Percentiles rank a stretch among this genome's conserved stretches.
These are phyloP conservation scores for Aspergillus steynii DNA, from an alignment of 495 filamentous ascomycete species.

Conservation along the genomic window DNA sequence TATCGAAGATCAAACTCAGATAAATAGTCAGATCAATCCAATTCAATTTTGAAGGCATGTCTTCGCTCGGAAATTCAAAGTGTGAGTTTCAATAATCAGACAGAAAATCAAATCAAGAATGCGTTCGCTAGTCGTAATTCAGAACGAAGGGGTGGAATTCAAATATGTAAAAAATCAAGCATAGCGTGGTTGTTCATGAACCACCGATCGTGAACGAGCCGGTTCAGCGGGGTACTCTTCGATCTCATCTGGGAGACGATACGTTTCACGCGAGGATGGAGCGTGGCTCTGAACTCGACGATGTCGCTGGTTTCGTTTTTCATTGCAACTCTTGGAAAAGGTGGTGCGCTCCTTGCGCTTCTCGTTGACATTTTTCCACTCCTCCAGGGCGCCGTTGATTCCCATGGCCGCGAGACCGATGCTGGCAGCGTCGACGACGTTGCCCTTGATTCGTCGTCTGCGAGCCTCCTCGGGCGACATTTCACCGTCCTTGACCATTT, in stretches of 20 bases:
- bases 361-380: slow-evolving; percentile 69
- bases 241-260: slow-evolving; percentile 22
- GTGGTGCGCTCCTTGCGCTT: slow-evolving; percentile 54
- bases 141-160: no score
- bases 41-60: not conserved
- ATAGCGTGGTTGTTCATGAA: not conserved
- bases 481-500: slow-evolving; percentile 70
- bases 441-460: slow-evolving; percentile 71
- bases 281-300: slow-evolving; percentile 13
- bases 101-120: no score
- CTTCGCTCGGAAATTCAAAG: not conserved
- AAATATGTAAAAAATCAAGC: not conserved
- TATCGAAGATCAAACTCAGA: not conserved
- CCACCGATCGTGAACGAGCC: not conserved
- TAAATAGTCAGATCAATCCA: not conserved
- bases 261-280: slow-evolving; percentile 8
- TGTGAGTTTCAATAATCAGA: not conserved
- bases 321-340: slow-evolving; percentile 48
- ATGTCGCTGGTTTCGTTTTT: slow-evolving; percentile 10
- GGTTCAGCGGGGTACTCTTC: slow-evolving; percentile 14
- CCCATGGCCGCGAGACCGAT: slow-evolving; percentile 83
- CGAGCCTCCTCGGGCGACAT: slow-evolving; percentile 73
- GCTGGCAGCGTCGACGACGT: slow-evolving; percentile 72
- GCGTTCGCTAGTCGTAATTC: no score
- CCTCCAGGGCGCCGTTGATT: slow-evolving; percentile 77